phyloP scores from a whole-genome alignment of 768 basidiomycete genomes.

The Lactifluus echinatus region DNA sequence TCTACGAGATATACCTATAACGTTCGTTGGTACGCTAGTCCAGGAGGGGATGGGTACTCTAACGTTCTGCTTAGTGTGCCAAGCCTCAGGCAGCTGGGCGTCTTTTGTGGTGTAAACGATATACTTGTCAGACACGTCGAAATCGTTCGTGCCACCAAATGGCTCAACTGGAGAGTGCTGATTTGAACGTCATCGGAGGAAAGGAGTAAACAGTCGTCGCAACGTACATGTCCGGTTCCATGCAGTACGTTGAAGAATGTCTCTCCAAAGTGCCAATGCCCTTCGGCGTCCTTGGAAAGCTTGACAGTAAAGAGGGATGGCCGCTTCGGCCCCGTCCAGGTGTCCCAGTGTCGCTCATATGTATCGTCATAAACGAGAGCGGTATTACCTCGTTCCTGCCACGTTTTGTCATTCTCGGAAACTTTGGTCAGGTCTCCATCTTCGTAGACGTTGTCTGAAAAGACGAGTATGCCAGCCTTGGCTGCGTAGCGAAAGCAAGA shows the following conservation, averaged over 20 bases:
- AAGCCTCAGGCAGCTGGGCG: constrained; percentile 62
- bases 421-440: constrained; percentile 67
- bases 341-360: constrained; percentile 47
- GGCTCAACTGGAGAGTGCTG: constrained; percentile 75
- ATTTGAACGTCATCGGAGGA: not conserved
- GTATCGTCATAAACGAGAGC: constrained; percentile 46
- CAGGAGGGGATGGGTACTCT: not conserved
- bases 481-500: constrained; percentile 62
- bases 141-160: constrained; percentile 79
- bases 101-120: constrained; percentile 86
- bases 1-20: constrained; percentile 61
- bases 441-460: constrained; percentile 75
- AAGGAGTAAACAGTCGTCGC: not conserved
- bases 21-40: not conserved
- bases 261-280: constrained; percentile 45
- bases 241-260: constrained; percentile 52
- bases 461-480: constrained; percentile 57
- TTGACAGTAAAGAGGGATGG: constrained; percentile 63
- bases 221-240: constrained; percentile 60
- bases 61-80: constrained; percentile 88
- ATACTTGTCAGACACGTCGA: constrained; percentile 57
- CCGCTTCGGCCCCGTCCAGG: constrained; percentile 66
- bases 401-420: constrained; percentile 58
- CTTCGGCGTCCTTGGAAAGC: constrained; percentile 39
- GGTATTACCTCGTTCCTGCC: constrained; percentile 62